Evolutionary conservation across 2,329 filamentous ascomycete genomes (phyloP), one percentile per base, ranked within the genome.

Genomic region (Fusarium hostae): DNA sequence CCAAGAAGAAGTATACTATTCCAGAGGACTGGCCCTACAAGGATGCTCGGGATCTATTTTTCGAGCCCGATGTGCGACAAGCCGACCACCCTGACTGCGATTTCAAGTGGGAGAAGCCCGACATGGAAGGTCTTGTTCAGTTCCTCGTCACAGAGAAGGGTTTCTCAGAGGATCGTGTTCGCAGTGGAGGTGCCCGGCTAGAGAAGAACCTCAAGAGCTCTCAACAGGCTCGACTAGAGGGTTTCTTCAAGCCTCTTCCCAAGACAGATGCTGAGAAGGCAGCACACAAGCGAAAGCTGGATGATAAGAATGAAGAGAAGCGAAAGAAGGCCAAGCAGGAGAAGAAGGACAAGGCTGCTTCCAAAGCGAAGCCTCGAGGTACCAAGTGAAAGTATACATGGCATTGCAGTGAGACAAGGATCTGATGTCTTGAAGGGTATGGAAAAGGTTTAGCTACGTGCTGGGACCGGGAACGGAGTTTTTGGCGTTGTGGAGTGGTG

Each of bases 11-110:
- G 79, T 97, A 92, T 82, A 88, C 87, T 1, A 86, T 99, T 16
- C 96, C 96, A 0, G 95, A 97, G n/a, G 94, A 98, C 83, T 99
- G 96, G 95, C 96, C 96, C 1, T 99, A 92, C 81, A 86, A 92
- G 75, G 95, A 99, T 77, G 97, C 96, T 11, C 93, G 97, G 43
- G 90, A 94, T 22, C 89, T 99, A 32, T 98, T 99, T 85, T 91
- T 97, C 79, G 87, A 95, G 75, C 96, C 96, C 0, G 94, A 98
- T 75, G 95, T 99, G 30, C 91, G 92, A 39, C 81, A 88, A 47
- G 94, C 95, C 28, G 93, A 97, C 74, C 89, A 97, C 77, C 90
- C 93, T 1, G 90, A 94, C 16, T 98, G 95, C 81, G 94, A 99
- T 79, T 97, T 98, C 86, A 98, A 97, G 82, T 99, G 97, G 96